Evolutionary conservation across 441 rosid species (phyloP).

Genomic region (Eutrema salsugineum): DNA sequence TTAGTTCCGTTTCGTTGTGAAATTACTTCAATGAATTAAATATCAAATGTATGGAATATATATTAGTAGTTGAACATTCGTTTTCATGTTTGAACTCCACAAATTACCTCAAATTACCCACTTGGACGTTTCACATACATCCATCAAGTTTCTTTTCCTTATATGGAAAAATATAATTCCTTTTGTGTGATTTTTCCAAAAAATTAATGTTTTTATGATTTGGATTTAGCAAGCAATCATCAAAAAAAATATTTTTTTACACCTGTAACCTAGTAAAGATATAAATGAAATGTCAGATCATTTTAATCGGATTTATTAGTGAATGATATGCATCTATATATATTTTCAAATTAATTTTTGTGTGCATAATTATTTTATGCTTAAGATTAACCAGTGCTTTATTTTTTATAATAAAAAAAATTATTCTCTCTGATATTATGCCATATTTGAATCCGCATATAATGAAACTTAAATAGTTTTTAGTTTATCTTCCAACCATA

Average conservation of each 20-base stretch:
- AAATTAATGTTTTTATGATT: not conserved
- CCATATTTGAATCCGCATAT: too few relatives aligned
- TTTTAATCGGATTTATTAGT: not conserved
- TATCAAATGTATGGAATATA: not conserved
- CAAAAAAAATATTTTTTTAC: not conserved
- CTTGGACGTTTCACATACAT: constrained; percentile 8
- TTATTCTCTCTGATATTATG: too few relatives aligned
- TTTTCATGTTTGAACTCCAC: constrained; percentile 16
- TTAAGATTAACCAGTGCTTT: too few relatives aligned
- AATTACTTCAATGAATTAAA: not conserved
- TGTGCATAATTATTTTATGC: too few relatives aligned
- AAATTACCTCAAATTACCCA: constrained; percentile 1
- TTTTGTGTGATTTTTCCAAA: too few relatives aligned
- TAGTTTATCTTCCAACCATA: too few relatives aligned
- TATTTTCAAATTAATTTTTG: too few relatives aligned
- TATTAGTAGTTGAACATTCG: not conserved
- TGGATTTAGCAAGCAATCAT: too few relatives aligned
- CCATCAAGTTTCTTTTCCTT: not conserved
- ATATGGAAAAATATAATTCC: too few relatives aligned
- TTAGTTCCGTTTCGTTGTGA: constrained; percentile 2
- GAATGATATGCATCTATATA: not conserved
- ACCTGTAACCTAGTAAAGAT: not conserved
- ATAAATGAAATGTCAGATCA: not conserved
- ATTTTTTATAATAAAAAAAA: too few relatives aligned
- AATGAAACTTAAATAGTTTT: too few relatives aligned